These are phyloP conservation scores for Globisporangium lucens DNA, from an alignment of 352 stramenopile species.

Conservation along the genomic window DNA sequence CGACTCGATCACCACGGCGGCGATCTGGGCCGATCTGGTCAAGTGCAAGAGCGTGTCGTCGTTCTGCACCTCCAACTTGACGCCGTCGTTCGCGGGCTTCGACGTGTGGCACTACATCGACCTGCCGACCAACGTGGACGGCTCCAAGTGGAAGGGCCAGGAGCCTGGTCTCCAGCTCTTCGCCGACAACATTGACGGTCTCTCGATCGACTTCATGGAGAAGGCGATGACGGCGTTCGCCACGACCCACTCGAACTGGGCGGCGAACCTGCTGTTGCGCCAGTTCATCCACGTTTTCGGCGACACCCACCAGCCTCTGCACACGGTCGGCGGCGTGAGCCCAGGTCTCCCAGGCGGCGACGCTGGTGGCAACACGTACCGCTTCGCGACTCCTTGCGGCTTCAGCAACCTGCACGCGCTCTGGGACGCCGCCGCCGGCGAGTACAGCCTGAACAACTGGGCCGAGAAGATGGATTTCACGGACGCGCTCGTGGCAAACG, in stretches of 20 bases:
- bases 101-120: conserved; percentile 73
- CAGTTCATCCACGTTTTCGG: conserved; percentile 75
- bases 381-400: conserved; percentile 41
- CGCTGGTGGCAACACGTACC: conserved; percentile 56
- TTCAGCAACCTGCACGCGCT: conserved; percentile 66
- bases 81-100: conserved; percentile 46
- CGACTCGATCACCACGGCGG: conserved; percentile 32
- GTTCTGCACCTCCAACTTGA: conserved; percentile 29
- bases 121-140: conserved; percentile 52
- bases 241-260: conserved; percentile 60
- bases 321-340: conserved; percentile 48
- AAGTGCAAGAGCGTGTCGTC: conserved; percentile 45
- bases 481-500: conserved; percentile 28
- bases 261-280: conserved; percentile 49
- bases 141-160: conserved; percentile 34
- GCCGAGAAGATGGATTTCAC: conserved; percentile 19
- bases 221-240: conserved; percentile 42
- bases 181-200: conserved; percentile 45
- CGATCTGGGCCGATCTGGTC: conserved; percentile 51
- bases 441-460: conserved; percentile 60
- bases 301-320: conserved; percentile 63
- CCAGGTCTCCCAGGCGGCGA: conserved; percentile 47
- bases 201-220: conserved; percentile 40
- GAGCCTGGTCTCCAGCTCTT: conserved; percentile 48
- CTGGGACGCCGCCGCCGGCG: conserved; percentile 52